A percentile compares a stretch with the other conserved stretches of the same genome.
Conservation (phyloP, 352 stramenopile species). For the Globisporangium nagaii region DNA sequence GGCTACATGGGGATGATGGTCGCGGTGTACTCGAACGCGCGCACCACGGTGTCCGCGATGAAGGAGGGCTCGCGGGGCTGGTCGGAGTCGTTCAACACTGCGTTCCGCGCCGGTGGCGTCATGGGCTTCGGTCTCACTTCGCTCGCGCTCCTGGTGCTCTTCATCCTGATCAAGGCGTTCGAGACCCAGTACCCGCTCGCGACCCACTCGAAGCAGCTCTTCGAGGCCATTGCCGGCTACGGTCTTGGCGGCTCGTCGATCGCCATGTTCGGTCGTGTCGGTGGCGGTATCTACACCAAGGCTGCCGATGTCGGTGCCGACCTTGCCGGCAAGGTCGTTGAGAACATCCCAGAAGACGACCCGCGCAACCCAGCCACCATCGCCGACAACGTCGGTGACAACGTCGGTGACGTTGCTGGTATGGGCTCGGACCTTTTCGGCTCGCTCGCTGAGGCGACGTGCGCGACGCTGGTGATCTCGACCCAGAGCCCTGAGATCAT, state of each 20-base stretch:
- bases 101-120: constrained; percentile 96
- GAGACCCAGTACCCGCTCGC: constrained; percentile 86
- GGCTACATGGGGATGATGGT: constrained; percentile 99
- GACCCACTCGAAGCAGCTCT: constrained; percentile 86
- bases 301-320: constrained; percentile 99
- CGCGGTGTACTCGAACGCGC: constrained; percentile 98
- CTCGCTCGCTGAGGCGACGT: constrained; percentile 98
- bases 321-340: constrained; percentile 98
- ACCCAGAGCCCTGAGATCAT: constrained; percentile 89
- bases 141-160: constrained; percentile 96
- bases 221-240: constrained; percentile 97
- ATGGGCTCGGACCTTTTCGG: constrained; percentile 99
- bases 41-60: constrained; percentile 97
- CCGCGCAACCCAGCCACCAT: constrained; percentile 99
- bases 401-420: constrained; percentile 98
- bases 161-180: constrained; percentile 94
- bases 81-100: constrained; percentile 97
- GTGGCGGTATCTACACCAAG: constrained; percentile 99
- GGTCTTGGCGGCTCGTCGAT: constrained; percentile 97
- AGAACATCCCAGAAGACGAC: constrained; percentile 99
- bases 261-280: constrained; percentile 99
- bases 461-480: constrained; percentile 97
- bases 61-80: constrained; percentile 90
- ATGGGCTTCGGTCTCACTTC: constrained; percentile 98
- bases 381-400: constrained; percentile 99